Evolutionary conservation across 2,329 filamentous ascomycete genomes (phyloP).

Genomic region (Diplodia intermedia): DNA sequence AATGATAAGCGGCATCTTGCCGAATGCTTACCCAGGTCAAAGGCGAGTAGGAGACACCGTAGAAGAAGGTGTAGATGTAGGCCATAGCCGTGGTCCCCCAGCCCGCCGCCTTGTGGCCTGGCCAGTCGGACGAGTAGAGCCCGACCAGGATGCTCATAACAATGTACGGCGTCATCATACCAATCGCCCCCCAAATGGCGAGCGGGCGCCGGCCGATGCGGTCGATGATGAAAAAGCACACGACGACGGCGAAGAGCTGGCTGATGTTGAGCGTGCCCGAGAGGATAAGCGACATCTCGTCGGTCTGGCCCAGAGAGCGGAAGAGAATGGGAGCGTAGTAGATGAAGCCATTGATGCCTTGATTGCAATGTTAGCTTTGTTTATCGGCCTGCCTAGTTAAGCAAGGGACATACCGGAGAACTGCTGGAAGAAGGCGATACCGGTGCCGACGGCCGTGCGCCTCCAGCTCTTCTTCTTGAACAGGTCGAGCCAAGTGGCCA

Average conservation of each 20-base stretch:
- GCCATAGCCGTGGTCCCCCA: conserved; percentile 54
- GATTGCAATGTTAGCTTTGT: neutral
- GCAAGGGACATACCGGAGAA: conserved; percentile 41
- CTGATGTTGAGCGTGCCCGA: conserved; percentile 49
- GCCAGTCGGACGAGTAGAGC: conserved; percentile 59
- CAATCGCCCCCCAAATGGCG: conserved; percentile 34
- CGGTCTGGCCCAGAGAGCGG: conserved; percentile 46
- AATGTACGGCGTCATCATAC: conserved; percentile 49
- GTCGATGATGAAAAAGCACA: conserved; percentile 36
- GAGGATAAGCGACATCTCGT: conserved; percentile 41
- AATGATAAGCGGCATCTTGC: neutral
- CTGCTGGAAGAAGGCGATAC: conserved; percentile 55
- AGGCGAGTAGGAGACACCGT: conserved; percentile 52
- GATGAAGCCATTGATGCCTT: conserved; percentile 51
- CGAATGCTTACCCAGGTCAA: conserved; percentile 45
- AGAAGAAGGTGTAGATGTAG: conserved; percentile 65
- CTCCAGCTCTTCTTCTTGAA: conserved; percentile 52
- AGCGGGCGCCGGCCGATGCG: conserved; percentile 37
- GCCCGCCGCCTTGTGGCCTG: conserved; percentile 58
- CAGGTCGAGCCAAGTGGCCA: conserved; percentile 51
- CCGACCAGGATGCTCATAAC: conserved; percentile 64
- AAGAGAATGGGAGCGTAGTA: conserved; percentile 59
- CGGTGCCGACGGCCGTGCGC: conserved; percentile 50
- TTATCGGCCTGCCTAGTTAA: neutral
- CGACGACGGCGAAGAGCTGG: conserved; percentile 39